Evolutionary conservation across 108 stramenopile species (phyloP), one percentile per base, ranked within the genome.

Genomic region (Aurantiochytrium sp.): DNA sequence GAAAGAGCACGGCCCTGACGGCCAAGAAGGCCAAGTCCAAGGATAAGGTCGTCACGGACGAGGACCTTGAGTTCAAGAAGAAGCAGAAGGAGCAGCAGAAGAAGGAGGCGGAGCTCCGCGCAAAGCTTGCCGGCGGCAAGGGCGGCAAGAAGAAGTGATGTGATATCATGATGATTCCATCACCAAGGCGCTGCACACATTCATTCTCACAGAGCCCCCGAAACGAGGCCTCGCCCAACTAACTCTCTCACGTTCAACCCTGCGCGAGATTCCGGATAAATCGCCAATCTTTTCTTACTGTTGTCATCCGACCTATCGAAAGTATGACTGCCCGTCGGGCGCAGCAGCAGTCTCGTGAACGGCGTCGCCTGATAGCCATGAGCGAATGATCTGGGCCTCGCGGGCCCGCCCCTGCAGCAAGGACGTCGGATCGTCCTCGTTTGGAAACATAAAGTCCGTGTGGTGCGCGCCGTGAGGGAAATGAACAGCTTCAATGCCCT

Each of bases 381-480:
- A 81, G 2, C 45, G 39, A n/a, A 81, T 81, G 45, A 81, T 81
- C 6, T 24, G n/a, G 10, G 8, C 30, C 4, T 81, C 73, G 42
- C 45, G 73, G 10, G 39, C 45, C 12, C 73, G 73, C 6, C 42
- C 73, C 27, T 81, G 15, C 6, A 6, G 73, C 17, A 81, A 21
- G 24, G 73, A 81, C 6, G 39, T 6, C 3, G 96, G 94, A 90
- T 97, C 96, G 17, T 91, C 50, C 12, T 59, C 68, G 59, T 91
- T 68, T 31, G 89, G 85, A 87, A 94, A 96, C 94, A 96, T 95
- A 21, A 96, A 90, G 88, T 97, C 97, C 34, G 95, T 89, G 81
- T 97, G 97, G 86, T 97, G 97, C 0, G 94, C 96, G 45, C 95
- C 97, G 34, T 90, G 85, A 2, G 95, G 93, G 48, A 97, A 91